phyloP scores from a whole-genome alignment of 441 rosid genomes.

The Brassica hybrid region DNA sequence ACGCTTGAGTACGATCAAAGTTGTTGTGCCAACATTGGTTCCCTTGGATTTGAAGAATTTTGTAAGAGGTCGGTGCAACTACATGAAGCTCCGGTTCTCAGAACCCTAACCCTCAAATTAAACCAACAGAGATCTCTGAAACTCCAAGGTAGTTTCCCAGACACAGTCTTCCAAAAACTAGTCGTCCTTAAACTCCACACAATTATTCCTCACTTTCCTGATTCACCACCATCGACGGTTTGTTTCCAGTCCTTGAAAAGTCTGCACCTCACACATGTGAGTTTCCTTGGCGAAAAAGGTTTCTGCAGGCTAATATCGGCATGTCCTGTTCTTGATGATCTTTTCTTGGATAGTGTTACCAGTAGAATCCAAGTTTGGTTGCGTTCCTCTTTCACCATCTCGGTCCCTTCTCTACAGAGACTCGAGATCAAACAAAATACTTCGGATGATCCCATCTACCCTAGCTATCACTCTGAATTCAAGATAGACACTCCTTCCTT shows the following conservation, averaged over 20 bases:
- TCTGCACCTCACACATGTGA: background rate
- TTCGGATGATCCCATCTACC: too few relatives aligned
- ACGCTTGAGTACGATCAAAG: background rate
- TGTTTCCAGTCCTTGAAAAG: background rate
- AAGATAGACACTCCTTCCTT: slow-evolving; percentile 5
- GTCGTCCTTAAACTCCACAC: background rate
- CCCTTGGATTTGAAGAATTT: background rate
- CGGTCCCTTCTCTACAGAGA: too few relatives aligned
- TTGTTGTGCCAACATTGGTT: background rate
- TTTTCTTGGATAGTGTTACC: background rate
- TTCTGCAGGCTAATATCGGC: background rate
- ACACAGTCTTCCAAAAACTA: background rate
- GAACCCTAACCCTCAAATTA: background rate
- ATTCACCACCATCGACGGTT: background rate
- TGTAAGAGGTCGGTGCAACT: background rate
- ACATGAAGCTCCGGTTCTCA: background rate
- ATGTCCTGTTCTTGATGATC: too few relatives aligned
- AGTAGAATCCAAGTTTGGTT: too few relatives aligned
- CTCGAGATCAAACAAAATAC: too few relatives aligned
- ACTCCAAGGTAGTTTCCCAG: background rate
- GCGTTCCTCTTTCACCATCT: too few relatives aligned
- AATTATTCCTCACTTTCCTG: background rate
- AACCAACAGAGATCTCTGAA: too few relatives aligned
- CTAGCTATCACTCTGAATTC: background rate
- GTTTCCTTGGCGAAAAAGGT: background rate